These are phyloP conservation scores for Colletotrichum sp. DNA, from an alignment of 2,329 filamentous ascomycete genomes.

Conservation along the genomic window DNA sequence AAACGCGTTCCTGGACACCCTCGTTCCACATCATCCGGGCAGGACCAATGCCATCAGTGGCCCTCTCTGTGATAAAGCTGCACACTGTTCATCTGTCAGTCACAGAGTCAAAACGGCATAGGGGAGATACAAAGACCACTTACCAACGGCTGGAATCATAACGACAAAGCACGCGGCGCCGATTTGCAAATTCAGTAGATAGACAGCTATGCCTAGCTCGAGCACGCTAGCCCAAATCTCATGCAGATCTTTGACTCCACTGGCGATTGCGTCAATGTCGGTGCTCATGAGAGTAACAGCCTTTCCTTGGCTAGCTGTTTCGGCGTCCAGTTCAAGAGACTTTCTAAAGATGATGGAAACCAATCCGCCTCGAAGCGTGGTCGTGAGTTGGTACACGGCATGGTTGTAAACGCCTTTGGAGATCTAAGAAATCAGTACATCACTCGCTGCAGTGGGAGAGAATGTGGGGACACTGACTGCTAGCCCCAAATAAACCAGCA, in stretches of 20 bases:
- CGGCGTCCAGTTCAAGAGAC: slow-evolving; percentile 14
- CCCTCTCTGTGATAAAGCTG: not conserved
- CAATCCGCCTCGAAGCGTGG: slow-evolving; percentile 26
- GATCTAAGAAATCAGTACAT: not conserved
- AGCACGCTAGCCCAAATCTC: slow-evolving; percentile 25
- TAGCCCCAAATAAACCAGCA: slow-evolving; percentile 25
- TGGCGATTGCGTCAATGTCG: slow-evolving; percentile 19
- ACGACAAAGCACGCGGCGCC: slow-evolving; percentile 26
- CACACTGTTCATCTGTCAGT: not conserved
- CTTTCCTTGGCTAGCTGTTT: slow-evolving; percentile 15
- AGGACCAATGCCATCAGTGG: not conserved
- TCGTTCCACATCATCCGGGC: slow-evolving; percentile 29
- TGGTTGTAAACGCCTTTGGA: slow-evolving; percentile 20
- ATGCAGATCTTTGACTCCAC: slow-evolving; percentile 18
- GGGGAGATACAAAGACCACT: slow-evolving; percentile 19
- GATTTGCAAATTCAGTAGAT: slow-evolving; percentile 22
- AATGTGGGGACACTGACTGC: not conserved
- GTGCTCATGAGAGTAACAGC: slow-evolving; percentile 23
- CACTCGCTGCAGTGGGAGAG: not conserved
- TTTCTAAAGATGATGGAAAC: slow-evolving; percentile 25
- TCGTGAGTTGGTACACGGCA: slow-evolving; percentile 21
- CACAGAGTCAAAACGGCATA: not conserved
- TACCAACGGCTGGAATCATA: slow-evolving; percentile 43
- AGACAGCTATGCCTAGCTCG: slow-evolving; percentile 22
- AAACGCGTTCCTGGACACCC: slow-evolving; percentile 35